Base-by-base conservation (phyloP, 176 grass and related monocot species). In the Guadua angustifolia region DNA sequence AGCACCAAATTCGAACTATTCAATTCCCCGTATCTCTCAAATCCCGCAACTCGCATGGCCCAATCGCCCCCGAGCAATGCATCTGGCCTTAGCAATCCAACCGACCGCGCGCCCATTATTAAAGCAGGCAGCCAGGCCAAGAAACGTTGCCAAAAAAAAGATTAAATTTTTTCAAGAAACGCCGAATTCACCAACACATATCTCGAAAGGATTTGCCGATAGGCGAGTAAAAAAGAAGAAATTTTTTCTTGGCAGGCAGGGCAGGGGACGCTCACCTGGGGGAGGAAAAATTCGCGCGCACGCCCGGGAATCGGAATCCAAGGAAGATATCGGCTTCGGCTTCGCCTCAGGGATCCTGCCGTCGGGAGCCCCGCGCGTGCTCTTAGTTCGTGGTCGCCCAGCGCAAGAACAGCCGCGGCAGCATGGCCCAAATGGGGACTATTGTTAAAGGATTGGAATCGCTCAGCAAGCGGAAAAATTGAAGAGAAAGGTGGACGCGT, bases 181-280 rank as follows among this genome's bases (percentile, higher is more conserved):
- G 74, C 68, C 49, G 42, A 61, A 79, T 79, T 87, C 42, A 66
- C 58, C 66, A 86, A 64, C 83, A 50, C 88, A 66, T 58, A 50
- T 77, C 56, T 90, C 83, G 79, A 78, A 83, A 59, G 59, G 80
- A 71, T 74, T 79, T 79, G 74, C 50, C 56, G 32, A 60, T 18
- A 46, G 15, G 61, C 21, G 21, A 67, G 38, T 58, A 82, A 79
- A 29, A 66, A 75, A 68, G 13, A 39, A 22, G 45, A 18, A 22
- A 19, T 19, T 21, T 38, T 7, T 53, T 18, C 43, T 73, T 10
- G 16, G 50, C n/a, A 14, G 50, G 86, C 26, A 67, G 82, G 50
- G 86, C 26, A 67, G 82, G 82, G 77, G 79, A 61, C 74, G 68
- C 68, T 79, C 84, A 87, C 88, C 88, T 90, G 84, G 79, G 45